A percentile compares a stretch with the other conserved stretches of the same genome.
These are phyloP conservation scores for Clonostachys sp. DNA, from an alignment of 2,329 filamentous ascomycete species.

Conservation along the genomic window DNA sequence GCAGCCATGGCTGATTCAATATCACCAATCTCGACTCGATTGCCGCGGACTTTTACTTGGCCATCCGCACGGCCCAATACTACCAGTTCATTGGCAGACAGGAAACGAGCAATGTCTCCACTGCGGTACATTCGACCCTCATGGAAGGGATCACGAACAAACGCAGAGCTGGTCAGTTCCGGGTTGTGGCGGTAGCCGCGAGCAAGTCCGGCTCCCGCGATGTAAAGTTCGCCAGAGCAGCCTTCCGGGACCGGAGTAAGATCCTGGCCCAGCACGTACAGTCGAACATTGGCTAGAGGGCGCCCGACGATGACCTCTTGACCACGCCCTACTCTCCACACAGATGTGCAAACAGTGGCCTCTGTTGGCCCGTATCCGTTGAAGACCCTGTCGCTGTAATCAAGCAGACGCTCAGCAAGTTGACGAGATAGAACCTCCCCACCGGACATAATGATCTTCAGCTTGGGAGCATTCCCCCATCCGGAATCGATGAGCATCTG, in stretches of 20 bases:
- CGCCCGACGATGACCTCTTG: constrained; percentile 7
- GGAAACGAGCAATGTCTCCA: constrained; percentile 10
- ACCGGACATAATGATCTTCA: constrained; percentile 6
- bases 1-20: constrained; percentile 8
- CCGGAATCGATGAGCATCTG: constrained; percentile 10
- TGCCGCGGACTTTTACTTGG: constrained; percentile 12
- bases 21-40: constrained; percentile 12
- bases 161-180: constrained; percentile 4
- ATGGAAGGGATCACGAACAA: constrained; percentile 6
- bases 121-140: constrained; percentile 9
- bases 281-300: constrained; percentile 15
- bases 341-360: constrained; percentile 6
- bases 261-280: constrained; percentile 32
- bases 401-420: constrained; percentile 8
- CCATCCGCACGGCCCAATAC: constrained; percentile 11
- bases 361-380: constrained; percentile 24
- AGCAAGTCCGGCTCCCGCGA: constrained; percentile 20
- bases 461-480: constrained; percentile 5
- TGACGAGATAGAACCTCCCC: constrained; percentile 6
- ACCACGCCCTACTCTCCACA: constrained; percentile 14
- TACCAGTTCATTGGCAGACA: constrained; percentile 5
- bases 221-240: constrained; percentile 20
- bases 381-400: constrained; percentile 7
- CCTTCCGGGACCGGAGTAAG: constrained; percentile 29
- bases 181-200: constrained; percentile 8